These are phyloP conservation scores for Suaeda aralocaspica DNA, from an alignment of 148 eudicot species.

Conservation along the genomic window DNA sequence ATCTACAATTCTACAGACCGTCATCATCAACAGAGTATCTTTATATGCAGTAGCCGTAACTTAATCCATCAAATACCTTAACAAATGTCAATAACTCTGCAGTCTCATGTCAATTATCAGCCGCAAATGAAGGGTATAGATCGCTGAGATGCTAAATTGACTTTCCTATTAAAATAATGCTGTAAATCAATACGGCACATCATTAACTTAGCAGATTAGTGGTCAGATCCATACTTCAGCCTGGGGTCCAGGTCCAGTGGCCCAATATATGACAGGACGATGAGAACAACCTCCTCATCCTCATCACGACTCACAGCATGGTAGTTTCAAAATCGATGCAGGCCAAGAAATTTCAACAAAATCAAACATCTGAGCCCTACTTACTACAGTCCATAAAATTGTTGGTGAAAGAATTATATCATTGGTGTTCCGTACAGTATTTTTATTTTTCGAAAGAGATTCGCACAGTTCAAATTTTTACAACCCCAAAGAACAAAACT, in stretches of 20 bases:
- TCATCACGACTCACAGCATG: background rate
- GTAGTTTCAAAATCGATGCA: background rate
- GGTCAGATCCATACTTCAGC: background rate
- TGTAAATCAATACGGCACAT: background rate
- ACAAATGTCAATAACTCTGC: background rate
- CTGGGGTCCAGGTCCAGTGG: background rate
- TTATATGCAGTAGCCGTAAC: background rate
- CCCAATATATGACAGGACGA: background rate
- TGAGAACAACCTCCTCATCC: background rate
- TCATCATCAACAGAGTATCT: background rate
- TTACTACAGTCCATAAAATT: background rate
- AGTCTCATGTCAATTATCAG: background rate
- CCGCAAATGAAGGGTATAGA: background rate
- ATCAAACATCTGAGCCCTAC: constrained; percentile 1
- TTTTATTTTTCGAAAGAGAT: no score
- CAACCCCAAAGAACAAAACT: background rate
- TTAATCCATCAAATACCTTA: background rate
- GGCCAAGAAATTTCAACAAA: background rate
- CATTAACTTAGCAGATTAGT: background rate
- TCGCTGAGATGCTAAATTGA: background rate
- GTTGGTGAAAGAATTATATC: no score
- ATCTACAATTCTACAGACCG: background rate
- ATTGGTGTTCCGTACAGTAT: no score
- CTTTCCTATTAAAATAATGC: background rate
- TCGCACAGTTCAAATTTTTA: no score